Evolutionary conservation across 805 yeast genomes (phyloP).

Genomic region (Brettanomyces anomalus): DNA sequence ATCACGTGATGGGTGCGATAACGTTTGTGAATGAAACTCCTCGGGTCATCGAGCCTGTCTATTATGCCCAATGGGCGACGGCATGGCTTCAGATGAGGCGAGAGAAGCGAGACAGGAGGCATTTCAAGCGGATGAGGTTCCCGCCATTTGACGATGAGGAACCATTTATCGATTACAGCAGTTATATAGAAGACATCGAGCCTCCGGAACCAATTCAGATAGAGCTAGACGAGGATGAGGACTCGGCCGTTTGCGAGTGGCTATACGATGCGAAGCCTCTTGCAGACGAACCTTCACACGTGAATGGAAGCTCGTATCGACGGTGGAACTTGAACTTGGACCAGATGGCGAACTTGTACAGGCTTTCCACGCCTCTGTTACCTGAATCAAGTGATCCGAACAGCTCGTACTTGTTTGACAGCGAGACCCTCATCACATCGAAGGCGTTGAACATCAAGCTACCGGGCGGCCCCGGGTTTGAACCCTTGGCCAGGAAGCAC

Average conservation of each 20-base stretch:
- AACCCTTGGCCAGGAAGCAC: conserved; percentile 64
- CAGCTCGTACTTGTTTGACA: conserved; percentile 64
- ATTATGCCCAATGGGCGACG: conserved; percentile 92
- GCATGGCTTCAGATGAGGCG: conserved; percentile 90
- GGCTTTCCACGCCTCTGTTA: conserved; percentile 64
- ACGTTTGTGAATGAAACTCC: conserved; percentile 93
- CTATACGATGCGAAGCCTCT: conserved; percentile 73
- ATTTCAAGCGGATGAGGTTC: conserved; percentile 84
- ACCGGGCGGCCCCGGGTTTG: conserved; percentile 96
- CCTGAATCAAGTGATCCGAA: conserved; percentile 47
- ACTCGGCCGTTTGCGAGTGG: conserved; percentile 61
- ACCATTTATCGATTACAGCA: conserved; percentile 80
- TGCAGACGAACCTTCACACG: conserved; percentile 40
- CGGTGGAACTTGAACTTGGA: conserved; percentile 58
- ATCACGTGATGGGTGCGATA: conserved; percentile 88
- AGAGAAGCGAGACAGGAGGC: conserved; percentile 84
- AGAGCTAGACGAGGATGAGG: conserved; percentile 58
- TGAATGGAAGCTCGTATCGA: conserved; percentile 72
- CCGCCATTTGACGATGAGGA: conserved; percentile 98
- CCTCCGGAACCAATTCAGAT: conserved; percentile 63
- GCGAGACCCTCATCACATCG: conserved; percentile 76
- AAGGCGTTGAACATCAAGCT: conserved; percentile 80
- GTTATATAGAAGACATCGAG: conserved; percentile 64
- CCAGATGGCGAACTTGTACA: conserved; percentile 55
- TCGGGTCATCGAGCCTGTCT: conserved; percentile 85